Conservation (phyloP, 2,329 filamentous ascomycete genomes). For the Penicillium sp. region DNA sequence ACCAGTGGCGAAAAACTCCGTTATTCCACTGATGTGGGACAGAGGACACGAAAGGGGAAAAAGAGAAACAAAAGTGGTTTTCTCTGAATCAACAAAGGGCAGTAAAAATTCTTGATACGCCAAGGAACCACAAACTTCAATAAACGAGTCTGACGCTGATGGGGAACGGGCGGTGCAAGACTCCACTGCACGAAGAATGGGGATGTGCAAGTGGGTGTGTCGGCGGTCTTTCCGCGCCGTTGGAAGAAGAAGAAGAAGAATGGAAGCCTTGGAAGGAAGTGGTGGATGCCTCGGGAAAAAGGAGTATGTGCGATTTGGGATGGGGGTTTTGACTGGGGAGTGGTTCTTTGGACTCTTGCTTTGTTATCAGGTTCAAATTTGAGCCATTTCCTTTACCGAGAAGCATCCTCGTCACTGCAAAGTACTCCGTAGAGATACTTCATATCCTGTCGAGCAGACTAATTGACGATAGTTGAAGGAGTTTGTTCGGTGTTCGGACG, state of each 20-base stretch:
- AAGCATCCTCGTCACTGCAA: neutral
- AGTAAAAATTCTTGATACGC: constrained; percentile 18
- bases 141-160: constrained; percentile 18
- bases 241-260: constrained; percentile 15
- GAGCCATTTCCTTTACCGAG: no score
- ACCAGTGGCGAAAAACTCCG: constrained; percentile 14
- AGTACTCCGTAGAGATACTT: neutral
- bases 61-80: constrained; percentile 8
- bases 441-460: neutral
- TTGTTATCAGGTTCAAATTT: neutral
- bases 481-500: neutral
- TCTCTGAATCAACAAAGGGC: constrained; percentile 8
- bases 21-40: neutral
- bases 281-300: constrained; percentile 20
- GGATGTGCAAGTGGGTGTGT: neutral
- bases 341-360: neutral
- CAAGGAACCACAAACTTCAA: constrained; percentile 26
- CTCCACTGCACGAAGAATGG: constrained; percentile 17
- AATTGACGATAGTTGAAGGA: neutral
- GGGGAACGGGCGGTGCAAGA: constrained; percentile 6
- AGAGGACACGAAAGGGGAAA: constrained; percentile 3
- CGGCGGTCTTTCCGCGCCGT: constrained; percentile 27
- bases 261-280: no score
- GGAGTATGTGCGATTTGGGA: constrained; percentile 3
- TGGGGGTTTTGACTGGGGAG: constrained; percentile 6